Base-by-base conservation (phyloP, 495 filamentous ascomycete species). In the Mycothermus thermophilus region DNA sequence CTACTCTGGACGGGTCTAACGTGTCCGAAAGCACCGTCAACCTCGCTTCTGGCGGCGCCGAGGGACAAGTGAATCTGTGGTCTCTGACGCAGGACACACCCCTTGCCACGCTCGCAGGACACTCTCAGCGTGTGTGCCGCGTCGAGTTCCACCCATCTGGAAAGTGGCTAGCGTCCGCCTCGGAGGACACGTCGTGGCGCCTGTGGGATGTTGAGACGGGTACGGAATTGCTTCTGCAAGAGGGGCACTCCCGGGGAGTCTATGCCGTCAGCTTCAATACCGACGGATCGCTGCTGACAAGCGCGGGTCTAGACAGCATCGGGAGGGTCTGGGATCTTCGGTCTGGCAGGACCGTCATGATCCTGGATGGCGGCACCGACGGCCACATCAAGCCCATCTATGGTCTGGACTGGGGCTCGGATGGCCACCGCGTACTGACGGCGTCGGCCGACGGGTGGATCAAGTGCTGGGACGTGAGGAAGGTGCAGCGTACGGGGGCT, bases 321-420 rank as follows among this genome's bases (percentile, higher is more conserved):
- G 90, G 90, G 1, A 72, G 92, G 3, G 80, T 99, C 37, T 99
- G 92, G 92, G 90, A 99, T 58, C 48, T 96, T n/a, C 71, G 90
- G 14, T 90, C 86, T 0, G 90, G 90, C 10, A 71, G 90, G 23
- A 93, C 86, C 0, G 82, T 95, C 41, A 96, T 94, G 86, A 81
- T 95, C 35, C 67, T 97, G 4, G 85, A 96, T 45, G 69, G 69
- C 3, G 65, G 71, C 43, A 40, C 93, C 17, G 84, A 96, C 47
- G 83, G 82, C 3, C 87, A 95, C 46, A 87, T 95, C 50, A 78
- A 85, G 24, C 86, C 92, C 13, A 92, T 99, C 30, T 85, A 87
- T 41, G 86, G 75, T 1, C 59, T 95, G 11, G 87, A 93, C 51
- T 99, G 90, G 90, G 77, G 80, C 31, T 69, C 76, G 1, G 92